Conservation (phyloP, 805 yeast genomes). For the Pichia scutulata region DNA sequence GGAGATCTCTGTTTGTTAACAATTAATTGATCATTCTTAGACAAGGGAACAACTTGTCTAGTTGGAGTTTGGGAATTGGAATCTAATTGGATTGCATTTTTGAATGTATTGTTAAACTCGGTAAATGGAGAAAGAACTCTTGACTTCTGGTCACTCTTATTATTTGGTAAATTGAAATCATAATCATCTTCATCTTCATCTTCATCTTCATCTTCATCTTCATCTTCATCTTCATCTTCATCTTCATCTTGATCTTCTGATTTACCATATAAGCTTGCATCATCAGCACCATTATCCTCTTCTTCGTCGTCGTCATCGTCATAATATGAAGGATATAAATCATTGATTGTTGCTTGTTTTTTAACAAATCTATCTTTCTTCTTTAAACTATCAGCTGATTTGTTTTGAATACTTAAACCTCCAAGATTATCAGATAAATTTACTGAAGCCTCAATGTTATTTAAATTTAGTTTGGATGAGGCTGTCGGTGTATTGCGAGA, state of each 20-base stretch:
- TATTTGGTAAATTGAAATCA: constrained; percentile 5
- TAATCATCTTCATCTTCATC: constrained; percentile 6
- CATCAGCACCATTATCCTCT: constrained; percentile 9
- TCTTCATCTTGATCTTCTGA: neutral
- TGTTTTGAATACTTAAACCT: neutral
- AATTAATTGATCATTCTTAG: neutral
- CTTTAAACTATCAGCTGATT: neutral
- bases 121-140: constrained; percentile 30
- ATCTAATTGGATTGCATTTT: constrained; percentile 19
- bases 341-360: constrained; percentile 5
- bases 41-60: neutral
- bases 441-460: constrained; percentile 4
- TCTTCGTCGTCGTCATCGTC: constrained; percentile 18
- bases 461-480: neutral
- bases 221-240: constrained; percentile 4
- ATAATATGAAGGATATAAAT: constrained; percentile 16
- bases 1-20: constrained; percentile 18
- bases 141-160: neutral
- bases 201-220: constrained; percentile 6
- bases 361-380: constrained; percentile 3
- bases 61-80: constrained; percentile 3
- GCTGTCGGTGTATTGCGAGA: constrained; percentile 2
- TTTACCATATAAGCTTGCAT: neutral
- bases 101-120: constrained; percentile 27
- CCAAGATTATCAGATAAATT: neutral